Conservation (phyloP, 805 yeast species). For the Nakazawaea laoshanensis region DNA sequence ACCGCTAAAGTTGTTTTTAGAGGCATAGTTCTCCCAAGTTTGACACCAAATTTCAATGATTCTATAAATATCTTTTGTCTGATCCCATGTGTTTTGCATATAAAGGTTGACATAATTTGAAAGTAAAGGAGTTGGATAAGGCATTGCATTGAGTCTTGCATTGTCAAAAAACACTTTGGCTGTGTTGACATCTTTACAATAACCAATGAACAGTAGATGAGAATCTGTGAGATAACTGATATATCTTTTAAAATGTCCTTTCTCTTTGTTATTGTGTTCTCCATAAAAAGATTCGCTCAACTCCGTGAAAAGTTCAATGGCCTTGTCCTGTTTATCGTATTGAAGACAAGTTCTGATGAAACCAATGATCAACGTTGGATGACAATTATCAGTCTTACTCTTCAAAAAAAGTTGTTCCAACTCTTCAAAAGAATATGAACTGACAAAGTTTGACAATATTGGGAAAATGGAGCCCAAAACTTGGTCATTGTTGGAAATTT, state of each 20-base stretch:
- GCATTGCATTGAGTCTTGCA: constrained; percentile 62
- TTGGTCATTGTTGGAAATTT: constrained; percentile 49
- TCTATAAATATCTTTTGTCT: constrained; percentile 47
- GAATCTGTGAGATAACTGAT: constrained; percentile 56
- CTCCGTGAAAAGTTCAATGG: constrained; percentile 54
- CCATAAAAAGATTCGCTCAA: constrained; percentile 45
- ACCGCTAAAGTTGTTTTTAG: constrained; percentile 41
- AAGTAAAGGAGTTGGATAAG: constrained; percentile 63
- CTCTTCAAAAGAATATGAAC: constrained; percentile 39
- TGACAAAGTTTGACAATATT: constrained; percentile 47
- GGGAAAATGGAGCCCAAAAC: constrained; percentile 67
- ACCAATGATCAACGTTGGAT: constrained; percentile 50
- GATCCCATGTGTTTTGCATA: constrained; percentile 49
- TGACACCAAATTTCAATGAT: constrained; percentile 56
- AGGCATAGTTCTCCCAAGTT: constrained; percentile 49
- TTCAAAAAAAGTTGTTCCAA: constrained; percentile 45
- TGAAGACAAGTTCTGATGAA: constrained; percentile 67
- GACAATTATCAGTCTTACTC: constrained; percentile 23
- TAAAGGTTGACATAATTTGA: constrained; percentile 65
- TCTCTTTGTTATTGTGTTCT: constrained; percentile 10
- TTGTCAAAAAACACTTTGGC: constrained; percentile 70
- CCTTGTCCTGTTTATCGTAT: constrained; percentile 57
- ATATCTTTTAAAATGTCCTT: constrained; percentile 18
- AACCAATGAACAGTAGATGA: constrained; percentile 72
- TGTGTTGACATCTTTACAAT: constrained; percentile 60